Conservation (phyloP, 1,139 yeast species). For the Blastobotrys aristatus region DNA sequence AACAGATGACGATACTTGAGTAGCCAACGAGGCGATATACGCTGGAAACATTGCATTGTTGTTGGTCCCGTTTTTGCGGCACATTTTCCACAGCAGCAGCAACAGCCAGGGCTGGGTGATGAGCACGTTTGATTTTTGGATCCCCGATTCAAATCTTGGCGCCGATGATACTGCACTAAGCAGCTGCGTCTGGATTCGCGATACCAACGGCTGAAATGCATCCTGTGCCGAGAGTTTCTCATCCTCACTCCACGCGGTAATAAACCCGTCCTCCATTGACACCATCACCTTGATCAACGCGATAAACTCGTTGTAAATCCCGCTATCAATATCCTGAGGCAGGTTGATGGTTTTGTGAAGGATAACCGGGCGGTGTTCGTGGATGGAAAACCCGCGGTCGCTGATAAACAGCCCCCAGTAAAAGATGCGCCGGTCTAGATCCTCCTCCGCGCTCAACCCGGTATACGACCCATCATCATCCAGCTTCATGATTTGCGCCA, state of each 20-base stretch:
- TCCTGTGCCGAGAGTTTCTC: not conserved
- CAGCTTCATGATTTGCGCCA: constrained; percentile 14
- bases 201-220: not conserved
- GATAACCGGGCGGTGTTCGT: constrained; percentile 16
- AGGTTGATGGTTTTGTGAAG: constrained; percentile 13
- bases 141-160: constrained; percentile 14
- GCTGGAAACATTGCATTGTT: constrained; percentile 13
- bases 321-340: constrained; percentile 6
- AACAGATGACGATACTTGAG: constrained; percentile 13
- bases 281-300: constrained; percentile 17
- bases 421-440: constrained; percentile 14
- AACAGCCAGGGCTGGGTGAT: constrained; percentile 19
- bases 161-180: constrained; percentile 11
- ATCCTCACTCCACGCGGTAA: constrained; percentile 13
- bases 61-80: constrained; percentile 6
- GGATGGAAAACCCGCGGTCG: constrained; percentile 19
- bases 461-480: constrained; percentile 14
- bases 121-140: constrained; percentile 17
- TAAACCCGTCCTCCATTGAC: constrained; percentile 17
- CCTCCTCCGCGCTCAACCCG: constrained; percentile 11
- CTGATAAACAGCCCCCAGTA: constrained; percentile 19
- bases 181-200: constrained; percentile 12
- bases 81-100: constrained; percentile 14
- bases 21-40: constrained; percentile 11
- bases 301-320: constrained; percentile 13